Base-by-base conservation (phyloP, 2,329 filamentous ascomycete species). In the Botrytis byssoidea region DNA sequence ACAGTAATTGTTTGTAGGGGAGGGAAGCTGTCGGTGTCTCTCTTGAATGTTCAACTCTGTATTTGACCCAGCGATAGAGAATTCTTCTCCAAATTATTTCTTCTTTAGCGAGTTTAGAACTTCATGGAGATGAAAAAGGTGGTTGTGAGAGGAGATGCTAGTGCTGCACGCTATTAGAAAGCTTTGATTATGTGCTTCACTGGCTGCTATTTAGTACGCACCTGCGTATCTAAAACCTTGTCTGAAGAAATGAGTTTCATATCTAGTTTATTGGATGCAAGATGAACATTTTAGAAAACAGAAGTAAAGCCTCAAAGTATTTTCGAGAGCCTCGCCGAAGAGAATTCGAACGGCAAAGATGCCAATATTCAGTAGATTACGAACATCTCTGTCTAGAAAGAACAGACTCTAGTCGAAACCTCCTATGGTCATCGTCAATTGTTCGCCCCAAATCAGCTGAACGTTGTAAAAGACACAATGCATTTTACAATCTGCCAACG, bases 311-410 rank as follows among this genome's bases (percentile, higher is more conserved):
- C 9, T 60, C 2, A 35, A 42, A 9, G 25, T 64, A 42, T 29
- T 29, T 1, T 20, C 9, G 4, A 10, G 16, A 9, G 9, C 16
- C 3, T 40, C 4, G 8, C 37, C 6, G 16, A 32, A n/a, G 29
- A 40, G 7, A 18, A 44, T 2, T 40, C 12, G 25, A 29, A 22
- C 9, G 2, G 22, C n/a, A n/a, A 64, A 12, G 25, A 29, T 64
- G 9, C 40, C 9, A 22, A 22, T 46, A 22, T 14, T 46, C 7
- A 32, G 14, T 32, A 46, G 40, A 65, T n/a, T 1, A 4, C 4
- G 2, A 46, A 25, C 7, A 3, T 16, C 16, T 2, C 18, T 46
- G 7, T 37, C 4, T 51, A 1, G n/a, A 1, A 5, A 29, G 4
- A 6, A 22, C 18, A 29, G 55, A 55, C 32, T 29, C 16, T 3